Evolutionary conservation across 371 early-diverging fungal genomes (phyloP), one percentile per base, ranked within the genome.

Genomic region (Mortierella polycephala): DNA sequence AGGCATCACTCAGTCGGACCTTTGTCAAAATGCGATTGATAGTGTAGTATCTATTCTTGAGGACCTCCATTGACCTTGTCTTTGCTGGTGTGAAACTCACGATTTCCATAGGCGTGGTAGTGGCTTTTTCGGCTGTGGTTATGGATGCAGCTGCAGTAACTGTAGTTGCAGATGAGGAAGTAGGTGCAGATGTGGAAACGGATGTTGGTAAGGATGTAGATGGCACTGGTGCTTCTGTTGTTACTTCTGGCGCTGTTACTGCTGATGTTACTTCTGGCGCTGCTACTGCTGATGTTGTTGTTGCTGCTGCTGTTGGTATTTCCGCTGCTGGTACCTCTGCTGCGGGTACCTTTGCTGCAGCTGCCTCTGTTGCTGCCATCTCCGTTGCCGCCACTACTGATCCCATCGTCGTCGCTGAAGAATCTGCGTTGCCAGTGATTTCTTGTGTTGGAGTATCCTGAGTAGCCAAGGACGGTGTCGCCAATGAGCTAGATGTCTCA

Each of bases 11-110:
- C 71, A 61, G 62, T 50, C 79, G 57, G 20, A 60, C 46, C 50
- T 58, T 70, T 40, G 64, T 70, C 49, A 69, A 47, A 1, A 61
- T 73, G 40, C 67, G 55, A 40, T 70, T 67, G 40, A 73, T 56
- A 16, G 50, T 53, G 37, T 76, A 69, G 50, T 72, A 69, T 6
- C 69, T 58, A 40, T 62, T 51, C 44, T 69, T 79, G 45, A 67
- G 62, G 16, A 79, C 81, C 63, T 87, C 88, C 65, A 88, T 84
- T 10, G 84, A 66, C 37, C 88, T 71, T 2, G 62, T 66, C 53
- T 77, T 80, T 50, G 70, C 64, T 13, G 75, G 71, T 5, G 63
- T 52, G 30, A 40, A 63, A 37, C 7, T 57, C 18, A 65, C 73
- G 49, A 72, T 56, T 6, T 57, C 75, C 42, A 11, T 57, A 3